These are phyloP conservation scores for Candida tunisiensis DNA, from an alignment of 1,139 yeast species.

Conservation along the genomic window DNA sequence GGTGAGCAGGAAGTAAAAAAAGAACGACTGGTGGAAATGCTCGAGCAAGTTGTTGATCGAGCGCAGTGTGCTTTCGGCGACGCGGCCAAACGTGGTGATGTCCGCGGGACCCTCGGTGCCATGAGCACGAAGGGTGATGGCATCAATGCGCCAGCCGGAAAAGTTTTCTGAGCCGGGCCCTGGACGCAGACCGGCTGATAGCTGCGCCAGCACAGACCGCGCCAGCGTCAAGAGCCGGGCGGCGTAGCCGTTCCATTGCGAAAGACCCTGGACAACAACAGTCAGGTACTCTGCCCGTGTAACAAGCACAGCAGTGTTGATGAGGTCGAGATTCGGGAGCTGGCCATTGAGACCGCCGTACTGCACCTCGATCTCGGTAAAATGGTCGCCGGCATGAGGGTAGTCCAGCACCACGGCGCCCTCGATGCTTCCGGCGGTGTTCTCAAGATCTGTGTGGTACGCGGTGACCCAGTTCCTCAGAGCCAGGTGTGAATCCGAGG, in stretches of 20 bases:
- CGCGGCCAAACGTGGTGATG: conserved; percentile 82
- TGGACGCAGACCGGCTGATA: conserved; percentile 48
- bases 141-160: conserved; percentile 93
- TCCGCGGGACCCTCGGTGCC: conserved; percentile 47
- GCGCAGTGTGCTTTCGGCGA: conserved; percentile 73
- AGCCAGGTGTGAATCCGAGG: conserved; percentile 53
- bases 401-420: conserved; percentile 81
- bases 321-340: conserved; percentile 78
- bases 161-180: conserved; percentile 73
- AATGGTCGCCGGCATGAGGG: conserved; percentile 41
- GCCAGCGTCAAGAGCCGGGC: conserved; percentile 44
- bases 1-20: conserved; percentile 71
- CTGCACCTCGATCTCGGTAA: conserved; percentile 56
- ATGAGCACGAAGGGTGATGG: conserved; percentile 60
- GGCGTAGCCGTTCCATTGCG: conserved; percentile 21
- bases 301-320: conserved; percentile 62
- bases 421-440: conserved; percentile 92
- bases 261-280: conserved; percentile 47
- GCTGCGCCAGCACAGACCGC: conserved; percentile 49
- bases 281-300: conserved; percentile 61
- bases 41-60: conserved; percentile 86
- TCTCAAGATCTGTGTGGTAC: conserved; percentile 69
- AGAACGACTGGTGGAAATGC: conserved; percentile 93
- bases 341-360: conserved; percentile 93
- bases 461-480: conserved; percentile 88